phyloP scores from a whole-genome alignment of 805 yeast species.

The Barnettozyma californica region DNA sequence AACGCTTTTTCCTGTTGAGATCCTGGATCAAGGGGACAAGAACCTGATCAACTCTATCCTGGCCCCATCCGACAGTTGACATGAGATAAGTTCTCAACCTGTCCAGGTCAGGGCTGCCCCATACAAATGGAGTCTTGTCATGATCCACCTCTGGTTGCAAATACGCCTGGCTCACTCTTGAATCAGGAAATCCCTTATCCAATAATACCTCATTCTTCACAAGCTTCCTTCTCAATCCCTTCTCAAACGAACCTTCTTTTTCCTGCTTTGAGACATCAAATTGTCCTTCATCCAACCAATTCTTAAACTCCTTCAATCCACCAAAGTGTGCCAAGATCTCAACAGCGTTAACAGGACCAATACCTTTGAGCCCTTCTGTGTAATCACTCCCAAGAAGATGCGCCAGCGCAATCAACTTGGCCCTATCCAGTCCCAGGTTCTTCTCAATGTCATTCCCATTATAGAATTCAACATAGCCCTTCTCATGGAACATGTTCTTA shows the following conservation, averaged over 20 bases:
- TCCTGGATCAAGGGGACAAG: conserved; percentile 80
- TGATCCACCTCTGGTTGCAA: conserved; percentile 75
- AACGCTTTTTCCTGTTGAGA: conserved; percentile 56
- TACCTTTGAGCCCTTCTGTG: conserved; percentile 86
- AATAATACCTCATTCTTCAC: conserved; percentile 49
- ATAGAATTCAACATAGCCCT: conserved; percentile 86
- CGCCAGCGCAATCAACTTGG: conserved; percentile 73
- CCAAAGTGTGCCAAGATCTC: conserved; percentile 86
- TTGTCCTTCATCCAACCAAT: conserved; percentile 40
- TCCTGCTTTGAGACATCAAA: conserved; percentile 35
- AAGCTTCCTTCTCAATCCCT: conserved; percentile 52
- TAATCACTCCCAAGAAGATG: conserved; percentile 89
- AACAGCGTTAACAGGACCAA: conserved; percentile 91
- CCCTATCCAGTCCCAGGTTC: conserved; percentile 60
- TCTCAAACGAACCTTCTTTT: conserved; percentile 44
- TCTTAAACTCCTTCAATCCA: conserved; percentile 30
- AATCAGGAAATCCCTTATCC: conserved; percentile 65
- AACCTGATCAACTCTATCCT: conserved; percentile 71
- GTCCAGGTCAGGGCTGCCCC: conserved; percentile 91
- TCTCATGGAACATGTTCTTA: conserved; percentile 91
- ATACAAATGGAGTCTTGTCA: conserved; percentile 69
- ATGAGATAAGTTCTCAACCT: conserved; percentile 64
- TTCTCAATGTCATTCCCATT: conserved; percentile 49
- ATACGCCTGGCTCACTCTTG: conserved; percentile 68
- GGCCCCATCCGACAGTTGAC: conserved; percentile 74